Conservation (phyloP, 2,329 filamentous ascomycete species). For the Cordyceps fumosorosea region DNA sequence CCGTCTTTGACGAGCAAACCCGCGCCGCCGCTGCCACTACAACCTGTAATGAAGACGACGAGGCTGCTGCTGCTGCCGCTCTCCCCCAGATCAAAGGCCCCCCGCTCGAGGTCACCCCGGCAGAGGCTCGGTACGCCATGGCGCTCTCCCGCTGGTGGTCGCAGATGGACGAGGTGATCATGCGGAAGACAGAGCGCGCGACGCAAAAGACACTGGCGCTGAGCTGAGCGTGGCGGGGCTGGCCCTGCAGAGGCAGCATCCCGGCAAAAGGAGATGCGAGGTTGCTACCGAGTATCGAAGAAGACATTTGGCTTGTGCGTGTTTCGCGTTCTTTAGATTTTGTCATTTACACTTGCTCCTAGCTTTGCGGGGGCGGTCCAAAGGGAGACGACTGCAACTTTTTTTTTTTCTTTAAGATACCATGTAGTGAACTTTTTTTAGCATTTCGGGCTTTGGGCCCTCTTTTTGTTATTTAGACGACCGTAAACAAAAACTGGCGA, state of each 20-base stretch:
- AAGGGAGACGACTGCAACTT: background rate
- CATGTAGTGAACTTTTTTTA: background rate
- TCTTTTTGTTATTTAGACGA: no score
- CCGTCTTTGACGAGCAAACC: conserved; percentile 44
- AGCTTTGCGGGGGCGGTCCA: background rate
- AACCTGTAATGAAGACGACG: conserved; percentile 18
- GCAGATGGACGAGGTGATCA: conserved; percentile 39
- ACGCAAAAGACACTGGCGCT: background rate
- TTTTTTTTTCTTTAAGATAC: background rate
- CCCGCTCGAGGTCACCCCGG: conserved; percentile 48
- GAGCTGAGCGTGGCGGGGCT: background rate
- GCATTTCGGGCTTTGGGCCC: background rate
- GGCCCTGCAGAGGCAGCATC: background rate
- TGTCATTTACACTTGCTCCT: background rate
- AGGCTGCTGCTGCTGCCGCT: conserved; percentile 12
- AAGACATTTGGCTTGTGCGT: background rate
- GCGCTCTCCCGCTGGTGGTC: conserved; percentile 44
- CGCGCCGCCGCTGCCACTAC: conserved; percentile 13
- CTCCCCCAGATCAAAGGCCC: conserved; percentile 52
- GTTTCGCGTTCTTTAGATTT: background rate
- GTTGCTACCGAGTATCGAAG: no score
- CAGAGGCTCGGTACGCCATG: conserved; percentile 43
- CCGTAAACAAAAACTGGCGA: no score
- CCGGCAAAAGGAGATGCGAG: background rate
- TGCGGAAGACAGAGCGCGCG: conserved; percentile 43